Percentiles rank a stretch among this genome's conserved stretches.
These are phyloP conservation scores for Ulmus americana DNA, from an alignment of 331 rosid genomes.

Conservation along the genomic window DNA sequence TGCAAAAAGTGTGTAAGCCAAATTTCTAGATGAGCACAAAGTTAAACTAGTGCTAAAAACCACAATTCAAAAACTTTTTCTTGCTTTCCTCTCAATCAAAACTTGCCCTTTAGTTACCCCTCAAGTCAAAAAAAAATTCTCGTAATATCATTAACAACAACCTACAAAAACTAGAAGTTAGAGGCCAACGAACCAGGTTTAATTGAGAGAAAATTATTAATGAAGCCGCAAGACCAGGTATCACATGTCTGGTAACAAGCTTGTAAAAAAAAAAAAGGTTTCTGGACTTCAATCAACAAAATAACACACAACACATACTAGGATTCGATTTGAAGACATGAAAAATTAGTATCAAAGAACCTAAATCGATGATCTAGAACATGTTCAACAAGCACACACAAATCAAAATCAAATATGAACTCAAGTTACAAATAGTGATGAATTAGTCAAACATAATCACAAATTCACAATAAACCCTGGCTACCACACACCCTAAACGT, in stretches of 20 bases:
- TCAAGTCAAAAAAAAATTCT: neutral
- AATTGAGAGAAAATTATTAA: conserved; percentile 55
- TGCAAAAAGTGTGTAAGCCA: neutral
- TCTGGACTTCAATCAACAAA: no score
- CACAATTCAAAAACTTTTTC: no score
- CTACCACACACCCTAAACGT: no score
- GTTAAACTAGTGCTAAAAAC: conserved; percentile 8
- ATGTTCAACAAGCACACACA: neutral
- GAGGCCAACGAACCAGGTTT: conserved; percentile 46
- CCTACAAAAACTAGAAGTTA: neutral
- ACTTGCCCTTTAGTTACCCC: neutral
- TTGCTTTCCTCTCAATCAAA: no score
- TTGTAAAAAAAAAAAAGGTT: no score
- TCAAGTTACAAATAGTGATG: no score
- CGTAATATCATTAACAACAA: neutral
- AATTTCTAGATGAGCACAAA: neutral
- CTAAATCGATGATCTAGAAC: neutral
- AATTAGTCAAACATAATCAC: no score
- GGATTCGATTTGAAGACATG: no score
- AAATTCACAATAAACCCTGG: no score
- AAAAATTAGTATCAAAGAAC: neutral
- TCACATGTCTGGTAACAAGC: conserved; percentile 46
- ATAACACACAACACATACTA: no score
- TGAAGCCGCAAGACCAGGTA: conserved; percentile 70
- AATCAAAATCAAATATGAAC: neutral